Conservation (phyloP, 106 monocot species). For the Agapanthus africanus region DNA sequence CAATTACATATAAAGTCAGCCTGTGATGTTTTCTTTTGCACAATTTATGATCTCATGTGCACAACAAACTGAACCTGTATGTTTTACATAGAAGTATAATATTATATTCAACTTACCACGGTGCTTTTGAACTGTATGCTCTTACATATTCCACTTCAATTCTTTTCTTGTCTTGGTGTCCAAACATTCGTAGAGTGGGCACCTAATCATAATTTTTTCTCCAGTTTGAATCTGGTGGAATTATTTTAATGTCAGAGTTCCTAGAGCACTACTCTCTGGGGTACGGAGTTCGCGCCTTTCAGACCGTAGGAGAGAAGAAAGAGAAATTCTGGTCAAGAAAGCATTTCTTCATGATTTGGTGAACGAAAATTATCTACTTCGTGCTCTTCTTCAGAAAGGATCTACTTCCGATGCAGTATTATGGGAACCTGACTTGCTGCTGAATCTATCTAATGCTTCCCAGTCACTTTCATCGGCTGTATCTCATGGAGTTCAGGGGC, state of each 20-base stretch:
- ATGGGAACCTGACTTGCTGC: conserved; percentile 82
- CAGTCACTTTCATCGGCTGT: conserved; percentile 16
- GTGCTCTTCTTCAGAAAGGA: conserved; percentile 43
- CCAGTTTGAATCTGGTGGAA: conserved; percentile 98
- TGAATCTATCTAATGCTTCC: conserved; percentile 10
- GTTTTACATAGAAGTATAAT: neutral
- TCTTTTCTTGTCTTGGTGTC: conserved; percentile 47
- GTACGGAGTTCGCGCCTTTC: conserved; percentile 71
- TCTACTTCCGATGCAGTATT: conserved; percentile 41
- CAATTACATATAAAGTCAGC: too few species aligned
- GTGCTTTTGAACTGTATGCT: neutral
- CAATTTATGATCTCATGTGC: neutral
- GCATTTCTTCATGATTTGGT: conserved; percentile 80
- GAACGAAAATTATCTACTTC: conserved; percentile 51
- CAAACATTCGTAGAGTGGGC: conserved; percentile 61
- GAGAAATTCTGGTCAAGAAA: conserved; percentile 74
- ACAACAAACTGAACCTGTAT: neutral
- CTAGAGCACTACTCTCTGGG: conserved; percentile 59
- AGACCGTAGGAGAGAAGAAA: conserved; percentile 89
- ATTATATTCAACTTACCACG: neutral
- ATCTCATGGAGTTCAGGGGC: conserved; percentile 11
- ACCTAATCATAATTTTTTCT: conserved; percentile 67
- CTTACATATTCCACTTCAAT: neutral
- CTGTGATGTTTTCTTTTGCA: neutral
- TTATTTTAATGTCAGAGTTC: conserved; percentile 95